Evolutionary conservation across 768 basidiomycete genomes (phyloP), one percentile per base, ranked within the genome.

Genomic region (Leccinum barrowsii): DNA sequence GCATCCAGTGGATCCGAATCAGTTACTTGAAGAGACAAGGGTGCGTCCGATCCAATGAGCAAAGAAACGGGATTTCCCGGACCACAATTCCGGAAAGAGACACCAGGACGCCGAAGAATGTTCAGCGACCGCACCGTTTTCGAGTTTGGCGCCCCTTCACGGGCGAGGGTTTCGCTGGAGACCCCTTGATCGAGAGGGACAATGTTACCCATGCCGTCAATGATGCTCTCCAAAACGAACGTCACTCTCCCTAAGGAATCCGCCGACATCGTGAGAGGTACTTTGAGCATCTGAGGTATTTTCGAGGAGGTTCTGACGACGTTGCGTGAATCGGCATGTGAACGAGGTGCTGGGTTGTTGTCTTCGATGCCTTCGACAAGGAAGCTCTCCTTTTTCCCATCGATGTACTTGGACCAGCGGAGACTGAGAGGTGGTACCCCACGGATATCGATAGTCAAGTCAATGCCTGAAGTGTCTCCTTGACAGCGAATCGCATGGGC

Each of bases 361-460:
- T 80, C 82, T 69, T 92, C 88, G 51, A 95, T 91, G 8, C 93
- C 92, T 66, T 94, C 92, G 2, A 94, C 90, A 42, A 89, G 74
- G 61, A 89, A 89, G 48, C 82, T 77, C 66, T 94, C 90, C 55
- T 80, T 78, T 60, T 79, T 77, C 11, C 84, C 85, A 56, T 85
- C 86, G 46, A 86, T 75, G 22, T 86, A 83, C 60, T 85, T 84
- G 65, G 83, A 79, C 91, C 91, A 93, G 46, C 83, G 81, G 46
- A 94, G 76, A 65, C 85, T 88, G 64, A 93, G 77, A 11, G 90
- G 89, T 19, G 90, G 88, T 8, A 90, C 84, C 7, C 90, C 91
- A 57, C 75, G 77, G 26, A 92, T 84, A 53, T 82, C 79, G 62
- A 92, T 87, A 60, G 75, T 77, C 59, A 89, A 67, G 58, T 84